Evolutionary conservation across 352 stramenopile species (phyloP), one percentile per base, ranked within the genome.

Genomic region (Pythium scleroteichum): DNA sequence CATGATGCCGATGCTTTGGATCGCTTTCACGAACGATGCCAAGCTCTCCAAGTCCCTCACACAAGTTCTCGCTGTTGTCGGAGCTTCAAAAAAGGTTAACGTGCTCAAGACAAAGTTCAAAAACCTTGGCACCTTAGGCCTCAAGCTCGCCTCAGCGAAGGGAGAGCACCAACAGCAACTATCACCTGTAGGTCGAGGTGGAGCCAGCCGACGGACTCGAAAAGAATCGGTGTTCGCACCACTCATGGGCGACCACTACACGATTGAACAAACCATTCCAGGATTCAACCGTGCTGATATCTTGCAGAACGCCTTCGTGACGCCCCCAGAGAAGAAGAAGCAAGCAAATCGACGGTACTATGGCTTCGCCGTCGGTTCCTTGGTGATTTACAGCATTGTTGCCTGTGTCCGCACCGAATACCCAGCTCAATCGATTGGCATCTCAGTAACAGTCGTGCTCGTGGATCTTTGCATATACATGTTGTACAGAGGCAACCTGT

Each of bases 1-100:
- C 62, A 92, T 96, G 85, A 85, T 94, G 72, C 85, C 87, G 8
- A 87, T 97, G 66, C 82, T 97, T n/a, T 95, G 85, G 79, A 80
- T 97, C 38, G 85, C 84, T 6, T 97, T 97, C 65, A 91, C 85
- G 0, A 96, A 96, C 60, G 88, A 97, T 62, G 72, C 76, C 7
- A 91, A 95, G 70, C 63, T 95, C 14, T 83, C 78, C 19, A 95
- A 94, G 56, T 94, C 84, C 23, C 75, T 95, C 38, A 72, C 81
- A 3, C 82, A 94, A 47, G 83, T 95, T 16, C 62, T 93, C n/a
- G 78, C 84, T 5, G 78, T 87, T 10, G 83, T 94, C 6, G 76
- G 74, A 0, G 82, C 82, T 2, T 79, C 75, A 17, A 93, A 95
- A 55, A 95, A 93, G 56, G 77, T 90, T 5, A 88, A 76, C 14